Percentiles rank a stretch among this genome's conserved stretches.
phyloP scores from a whole-genome alignment of 148 eudicot genomes.

The Amaranthus cruentus region DNA sequence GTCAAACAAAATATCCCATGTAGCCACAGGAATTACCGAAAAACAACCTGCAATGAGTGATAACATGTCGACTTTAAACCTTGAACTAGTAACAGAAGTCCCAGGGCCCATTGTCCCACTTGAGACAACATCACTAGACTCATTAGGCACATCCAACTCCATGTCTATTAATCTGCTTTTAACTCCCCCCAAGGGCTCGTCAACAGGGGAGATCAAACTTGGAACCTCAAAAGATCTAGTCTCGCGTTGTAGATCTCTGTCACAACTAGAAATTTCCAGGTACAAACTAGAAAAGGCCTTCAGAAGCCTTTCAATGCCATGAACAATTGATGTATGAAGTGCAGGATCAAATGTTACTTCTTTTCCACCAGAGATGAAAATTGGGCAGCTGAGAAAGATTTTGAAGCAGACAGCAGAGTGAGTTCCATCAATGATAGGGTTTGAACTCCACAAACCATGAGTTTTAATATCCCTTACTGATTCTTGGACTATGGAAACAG shows the following conservation, averaged over 20 bases:
- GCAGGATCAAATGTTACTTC: slow-evolving; percentile 29
- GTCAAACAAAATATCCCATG: slow-evolving; percentile 80
- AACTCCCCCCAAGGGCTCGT: slow-evolving; percentile 31
- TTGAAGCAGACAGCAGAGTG: slow-evolving; percentile 43
- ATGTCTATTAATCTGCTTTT: slow-evolving; percentile 51
- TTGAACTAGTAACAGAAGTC: slow-evolving; percentile 32
- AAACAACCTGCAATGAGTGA: slow-evolving; percentile 59
- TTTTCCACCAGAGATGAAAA: slow-evolving; percentile 38
- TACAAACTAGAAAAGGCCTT: slow-evolving; percentile 48
- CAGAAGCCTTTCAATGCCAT: slow-evolving; percentile 58
- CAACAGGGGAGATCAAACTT: slow-evolving; percentile 32
- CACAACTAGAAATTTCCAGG: slow-evolving; percentile 38
- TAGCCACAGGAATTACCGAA: slow-evolving; percentile 54
- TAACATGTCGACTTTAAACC: slow-evolving; percentile 52
- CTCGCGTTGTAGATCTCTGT: slow-evolving; percentile 34
- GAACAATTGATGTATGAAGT: slow-evolving; percentile 34
- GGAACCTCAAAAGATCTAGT: slow-evolving; percentile 28
- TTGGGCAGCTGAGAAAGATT: slow-evolving; percentile 55
- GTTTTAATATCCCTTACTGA: slow-evolving; percentile 30
- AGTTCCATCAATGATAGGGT: slow-evolving; percentile 43
- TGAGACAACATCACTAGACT: slow-evolving; percentile 42
- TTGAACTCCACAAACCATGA: slow-evolving; percentile 41
- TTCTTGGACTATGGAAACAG: slow-evolving; percentile 49
- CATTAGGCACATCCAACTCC: slow-evolving; percentile 75
- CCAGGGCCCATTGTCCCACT: slow-evolving; percentile 36